Evolutionary conservation across 371 early-diverging fungal genomes (phyloP), one percentile per base, ranked within the genome.

Genomic region (Mortierella sp.): DNA sequence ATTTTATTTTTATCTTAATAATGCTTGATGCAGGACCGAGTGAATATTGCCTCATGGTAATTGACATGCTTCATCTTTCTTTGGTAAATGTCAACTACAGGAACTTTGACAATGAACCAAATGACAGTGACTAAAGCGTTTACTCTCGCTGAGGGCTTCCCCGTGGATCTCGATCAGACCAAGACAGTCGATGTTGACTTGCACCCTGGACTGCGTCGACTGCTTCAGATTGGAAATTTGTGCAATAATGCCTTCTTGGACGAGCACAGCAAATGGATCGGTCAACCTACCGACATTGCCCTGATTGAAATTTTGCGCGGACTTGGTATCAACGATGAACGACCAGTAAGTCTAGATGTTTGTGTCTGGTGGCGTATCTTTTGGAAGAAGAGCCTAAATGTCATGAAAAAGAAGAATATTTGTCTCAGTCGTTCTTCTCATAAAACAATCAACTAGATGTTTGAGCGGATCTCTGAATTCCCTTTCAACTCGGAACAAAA

Each of bases 401-500:
- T n/a, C n/a, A n/a, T n/a, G n/a, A n/a, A n/a, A n/a, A n/a, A n/a
- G n/a, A n/a, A n/a, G n/a, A n/a, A n/a, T n/a, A n/a, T n/a, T n/a
- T n/a, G n/a, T n/a, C n/a, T n/a, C n/a, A n/a, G n/a, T n/a, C n/a
- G n/a, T n/a, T n/a, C n/a, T n/a, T n/a, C n/a, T n/a, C n/a, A n/a
- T n/a, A n/a, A n/a, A n/a, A n/a, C n/a, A n/a, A n/a, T 37, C 37
- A 5, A 37, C 37, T 82, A 88, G 88, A 51, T 68, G 18, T 88
- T 81, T 62, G 84, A 87, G 60, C 87, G 95, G 16, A 65, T 93
- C 14, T 81, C 88, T 0, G 97, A 97, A 84, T 80, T 86, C 44
- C 96, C 99, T 4, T 98, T 98, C 81, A 92, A 88, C 74, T 93
- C 95, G 6, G 97, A 97, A n/a, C 86, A 87, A 57, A 98, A 98